Evolutionary conservation across 2,329 filamentous ascomycete genomes (phyloP).

Genomic region (Hypoxylon sp.): DNA sequence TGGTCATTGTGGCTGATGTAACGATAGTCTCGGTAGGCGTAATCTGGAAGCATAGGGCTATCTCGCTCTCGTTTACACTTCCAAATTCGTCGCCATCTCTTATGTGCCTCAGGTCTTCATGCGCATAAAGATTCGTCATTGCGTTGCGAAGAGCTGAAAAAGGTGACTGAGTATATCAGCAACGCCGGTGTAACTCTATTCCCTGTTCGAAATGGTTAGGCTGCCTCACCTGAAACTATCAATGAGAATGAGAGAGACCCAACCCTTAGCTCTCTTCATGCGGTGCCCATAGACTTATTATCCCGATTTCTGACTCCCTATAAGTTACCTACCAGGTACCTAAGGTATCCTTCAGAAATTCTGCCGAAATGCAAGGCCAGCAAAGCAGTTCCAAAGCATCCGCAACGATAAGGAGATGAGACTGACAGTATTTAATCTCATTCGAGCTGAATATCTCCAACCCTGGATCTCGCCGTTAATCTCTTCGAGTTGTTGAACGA

Average conservation of each 20-base stretch:
- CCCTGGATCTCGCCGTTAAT: background rate
- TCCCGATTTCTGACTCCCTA: too few relatives aligned
- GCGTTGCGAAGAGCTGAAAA: background rate
- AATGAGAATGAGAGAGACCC: background rate
- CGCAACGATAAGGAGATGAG: background rate
- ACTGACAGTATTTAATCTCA: background rate
- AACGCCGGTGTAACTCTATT: background rate
- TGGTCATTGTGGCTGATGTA: conserved; percentile 21
- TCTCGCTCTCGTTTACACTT: conserved; percentile 10
- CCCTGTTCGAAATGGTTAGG: background rate
- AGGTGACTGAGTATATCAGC: background rate
- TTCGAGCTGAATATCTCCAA: background rate
- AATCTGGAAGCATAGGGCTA: background rate
- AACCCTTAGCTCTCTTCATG: background rate
- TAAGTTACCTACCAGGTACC: too few relatives aligned
- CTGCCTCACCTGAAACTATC: background rate
- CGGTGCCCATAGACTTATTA: background rate
- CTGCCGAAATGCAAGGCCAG: background rate
- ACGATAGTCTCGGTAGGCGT: conserved; percentile 1
- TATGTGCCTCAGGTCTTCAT: background rate
- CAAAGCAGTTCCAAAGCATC: background rate
- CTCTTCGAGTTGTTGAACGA: background rate
- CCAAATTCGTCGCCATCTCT: background rate
- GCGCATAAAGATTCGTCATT: background rate
- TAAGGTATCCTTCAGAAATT: too few relatives aligned